Evolutionary conservation across 2,329 filamentous ascomycete species (phyloP).

Genomic region (Colletotrichum acutatum): DNA sequence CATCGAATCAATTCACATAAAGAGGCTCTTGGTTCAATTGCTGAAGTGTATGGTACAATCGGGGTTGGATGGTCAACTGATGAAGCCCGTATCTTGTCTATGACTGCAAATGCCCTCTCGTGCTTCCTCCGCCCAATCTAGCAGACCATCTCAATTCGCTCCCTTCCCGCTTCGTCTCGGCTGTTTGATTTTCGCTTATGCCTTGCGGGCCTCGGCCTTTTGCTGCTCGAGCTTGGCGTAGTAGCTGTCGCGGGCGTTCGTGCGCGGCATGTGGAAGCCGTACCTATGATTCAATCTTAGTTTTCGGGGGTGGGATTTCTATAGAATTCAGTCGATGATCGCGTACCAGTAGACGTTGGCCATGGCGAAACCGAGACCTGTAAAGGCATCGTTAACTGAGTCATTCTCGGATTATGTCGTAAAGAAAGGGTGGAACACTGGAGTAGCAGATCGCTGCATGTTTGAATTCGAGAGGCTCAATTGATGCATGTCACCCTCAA

Average conservation of each 20-base stretch:
- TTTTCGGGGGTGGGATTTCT: not conserved
- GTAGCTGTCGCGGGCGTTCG: conserved; percentile 66
- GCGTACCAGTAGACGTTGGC: conserved; percentile 69
- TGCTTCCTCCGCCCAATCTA: conserved; percentile 14
- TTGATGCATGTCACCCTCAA: not conserved
- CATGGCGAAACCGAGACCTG: conserved; percentile 65
- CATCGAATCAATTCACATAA: not conserved
- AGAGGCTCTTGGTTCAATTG: conserved; percentile 23
- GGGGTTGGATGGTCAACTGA: conserved; percentile 28
- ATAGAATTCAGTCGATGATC: not conserved
- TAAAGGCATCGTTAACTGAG: conserved; percentile 45
- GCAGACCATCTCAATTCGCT: not conserved
- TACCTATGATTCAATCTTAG: conserved; percentile 56
- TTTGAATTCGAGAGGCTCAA: not conserved
- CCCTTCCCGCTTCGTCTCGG: not conserved
- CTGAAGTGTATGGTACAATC: conserved; percentile 36
- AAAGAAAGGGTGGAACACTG: not conserved
- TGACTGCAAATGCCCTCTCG: conserved; percentile 19
- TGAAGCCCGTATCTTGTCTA: conserved; percentile 31
- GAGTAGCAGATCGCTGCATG: not conserved
- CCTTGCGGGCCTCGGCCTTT: conserved; percentile 54
- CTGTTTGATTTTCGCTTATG: conserved; percentile 17
- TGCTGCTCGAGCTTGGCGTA: conserved; percentile 69
- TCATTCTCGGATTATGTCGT: not conserved
- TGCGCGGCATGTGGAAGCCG: conserved; percentile 72